phyloP scores from a whole-genome alignment of 139 green algal species.

The Parachlorella kessleri region DNA sequence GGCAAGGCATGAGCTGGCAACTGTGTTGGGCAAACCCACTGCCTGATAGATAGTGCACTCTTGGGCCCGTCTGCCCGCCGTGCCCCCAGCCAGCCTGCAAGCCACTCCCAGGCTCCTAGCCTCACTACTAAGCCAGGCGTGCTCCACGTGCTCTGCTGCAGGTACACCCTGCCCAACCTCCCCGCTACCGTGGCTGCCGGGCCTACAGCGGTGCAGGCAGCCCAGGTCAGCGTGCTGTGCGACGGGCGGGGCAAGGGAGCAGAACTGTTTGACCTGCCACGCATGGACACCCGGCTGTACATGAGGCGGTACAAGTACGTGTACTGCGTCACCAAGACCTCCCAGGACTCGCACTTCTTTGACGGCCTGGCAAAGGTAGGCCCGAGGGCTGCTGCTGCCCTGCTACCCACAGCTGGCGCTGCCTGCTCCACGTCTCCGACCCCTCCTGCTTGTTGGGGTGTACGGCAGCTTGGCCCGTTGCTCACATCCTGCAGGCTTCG shows the following conservation, averaged over 20 bases:
- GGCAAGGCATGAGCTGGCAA: too few relatives aligned
- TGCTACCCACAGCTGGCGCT: too few relatives aligned
- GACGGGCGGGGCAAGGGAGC: background rate
- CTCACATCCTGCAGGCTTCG: too few relatives aligned
- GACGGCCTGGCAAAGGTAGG: slow-evolving; percentile 6
- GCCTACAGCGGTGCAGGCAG: background rate
- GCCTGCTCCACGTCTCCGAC: too few relatives aligned
- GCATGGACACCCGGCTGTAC: slow-evolving; percentile 1
- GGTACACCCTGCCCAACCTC: slow-evolving; percentile 11
- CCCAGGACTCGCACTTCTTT: background rate
- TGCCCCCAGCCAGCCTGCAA: too few relatives aligned
- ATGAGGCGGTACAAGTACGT: slow-evolving; percentile 2
- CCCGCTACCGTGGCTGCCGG: background rate
- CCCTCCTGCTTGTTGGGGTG: too few relatives aligned
- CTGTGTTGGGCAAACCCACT: too few relatives aligned
- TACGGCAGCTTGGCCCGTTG: too few relatives aligned
- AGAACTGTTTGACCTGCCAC: slow-evolving; percentile 4
- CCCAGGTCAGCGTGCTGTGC: background rate
- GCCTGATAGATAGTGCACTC: too few relatives aligned
- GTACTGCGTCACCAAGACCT: background rate
- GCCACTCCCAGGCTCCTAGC: too few relatives aligned
- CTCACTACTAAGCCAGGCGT: too few relatives aligned
- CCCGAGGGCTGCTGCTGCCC: background rate
- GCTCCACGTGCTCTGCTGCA: background rate
- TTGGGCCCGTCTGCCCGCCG: too few relatives aligned